phyloP scores from a whole-genome alignment of 2,329 filamentous ascomycete genomes.

The Colletotrichum sp. region DNA sequence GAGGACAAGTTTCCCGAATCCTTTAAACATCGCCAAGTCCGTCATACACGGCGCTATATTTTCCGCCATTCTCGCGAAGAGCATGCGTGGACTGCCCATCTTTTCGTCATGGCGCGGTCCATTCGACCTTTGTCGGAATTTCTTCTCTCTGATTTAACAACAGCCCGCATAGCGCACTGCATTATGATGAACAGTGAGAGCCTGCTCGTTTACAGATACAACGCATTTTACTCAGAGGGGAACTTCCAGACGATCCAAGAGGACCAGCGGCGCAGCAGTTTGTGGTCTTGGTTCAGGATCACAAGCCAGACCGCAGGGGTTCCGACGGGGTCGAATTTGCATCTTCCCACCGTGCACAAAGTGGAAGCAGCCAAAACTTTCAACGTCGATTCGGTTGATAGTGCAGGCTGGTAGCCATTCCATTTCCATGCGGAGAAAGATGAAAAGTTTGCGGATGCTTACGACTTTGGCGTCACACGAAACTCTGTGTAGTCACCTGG shows the following conservation, averaged over 20 bases:
- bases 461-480: background rate
- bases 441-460: background rate
- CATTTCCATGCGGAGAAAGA: background rate
- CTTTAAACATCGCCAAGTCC: background rate
- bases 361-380: background rate
- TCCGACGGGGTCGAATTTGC: background rate
- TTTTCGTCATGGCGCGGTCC: background rate
- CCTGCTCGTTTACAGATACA: background rate
- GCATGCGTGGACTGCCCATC: background rate
- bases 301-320: background rate
- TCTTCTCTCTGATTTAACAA: background rate
- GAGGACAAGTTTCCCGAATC: background rate
- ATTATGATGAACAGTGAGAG: background rate
- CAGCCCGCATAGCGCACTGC: background rate
- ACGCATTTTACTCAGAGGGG: background rate
- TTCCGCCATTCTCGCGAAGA: background rate
- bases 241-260: background rate
- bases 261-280: background rate
- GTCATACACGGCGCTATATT: background rate
- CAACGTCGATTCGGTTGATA: background rate
- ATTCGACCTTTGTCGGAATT: background rate
- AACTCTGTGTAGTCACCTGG: background rate
- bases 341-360: background rate
- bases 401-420: background rate
- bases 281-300: background rate